phyloP scores from a whole-genome alignment of 192 early-diverging fungal species.

The Backusella macrospora region DNA sequence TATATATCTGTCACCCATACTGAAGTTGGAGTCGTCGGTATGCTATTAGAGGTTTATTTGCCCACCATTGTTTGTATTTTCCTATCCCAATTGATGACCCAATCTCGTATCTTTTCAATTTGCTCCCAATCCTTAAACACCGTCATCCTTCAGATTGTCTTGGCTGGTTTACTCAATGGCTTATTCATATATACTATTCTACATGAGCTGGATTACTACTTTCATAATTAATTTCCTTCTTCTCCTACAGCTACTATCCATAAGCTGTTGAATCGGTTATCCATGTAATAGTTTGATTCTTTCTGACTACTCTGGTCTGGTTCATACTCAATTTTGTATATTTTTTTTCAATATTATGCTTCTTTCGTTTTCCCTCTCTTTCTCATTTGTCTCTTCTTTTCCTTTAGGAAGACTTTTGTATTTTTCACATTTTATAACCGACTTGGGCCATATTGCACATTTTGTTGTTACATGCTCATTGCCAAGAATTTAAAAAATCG shows the following conservation, averaged over 20 bases:
- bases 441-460: slow-evolving; percentile 41
- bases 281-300: no score
- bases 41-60: no score
- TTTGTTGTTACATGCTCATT: neutral
- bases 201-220: no score
- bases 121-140: neutral
- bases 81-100: no score
- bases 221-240: no score
- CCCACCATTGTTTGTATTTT: no score
- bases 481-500: neutral
- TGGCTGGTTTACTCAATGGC: no score
- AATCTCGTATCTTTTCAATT: neutral
- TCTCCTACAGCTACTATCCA: no score
- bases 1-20: neutral
- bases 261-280: no score
- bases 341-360: no score
- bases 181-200: no score
- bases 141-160: no score
- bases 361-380: slow-evolving; percentile 16
- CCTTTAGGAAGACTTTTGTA: slow-evolving; percentile 27
- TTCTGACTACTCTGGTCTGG: neutral
- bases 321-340: neutral
- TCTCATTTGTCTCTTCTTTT: slow-evolving; percentile 29
- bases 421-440: slow-evolving; percentile 42
- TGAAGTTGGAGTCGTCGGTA: neutral